phyloP scores from a whole-genome alignment of 202 grass and related monocot genomes.

The Tripidium arundinaceum region DNA sequence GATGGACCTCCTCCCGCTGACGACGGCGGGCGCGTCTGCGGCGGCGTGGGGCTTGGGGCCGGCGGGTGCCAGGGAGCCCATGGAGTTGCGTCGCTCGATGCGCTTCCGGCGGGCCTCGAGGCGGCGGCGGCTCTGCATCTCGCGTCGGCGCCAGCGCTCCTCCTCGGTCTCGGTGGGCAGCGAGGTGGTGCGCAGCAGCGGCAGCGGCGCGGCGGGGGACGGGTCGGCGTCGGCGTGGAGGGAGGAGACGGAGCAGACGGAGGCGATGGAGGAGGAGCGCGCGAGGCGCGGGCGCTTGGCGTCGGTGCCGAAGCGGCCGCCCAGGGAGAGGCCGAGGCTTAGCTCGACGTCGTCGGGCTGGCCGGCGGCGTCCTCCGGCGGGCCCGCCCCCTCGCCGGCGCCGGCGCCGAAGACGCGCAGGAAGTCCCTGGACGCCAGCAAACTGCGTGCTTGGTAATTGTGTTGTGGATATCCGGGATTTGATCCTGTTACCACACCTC shows the following conservation, averaged over 20 bases:
- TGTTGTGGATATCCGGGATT: not conserved
- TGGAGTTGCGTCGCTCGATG: slow-evolving; percentile 60
- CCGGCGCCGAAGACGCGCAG: not conserved
- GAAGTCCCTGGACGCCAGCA: not conserved
- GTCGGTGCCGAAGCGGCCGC: slow-evolving; percentile 58
- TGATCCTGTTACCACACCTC: not conserved
- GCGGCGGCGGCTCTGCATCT: slow-evolving; percentile 62
- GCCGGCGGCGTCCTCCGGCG: slow-evolving; percentile 3
- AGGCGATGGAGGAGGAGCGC: slow-evolving; percentile 73
- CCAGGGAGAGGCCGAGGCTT: slow-evolving; percentile 66
- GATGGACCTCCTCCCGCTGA: slow-evolving; percentile 29
- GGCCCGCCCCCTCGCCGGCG: not conserved
- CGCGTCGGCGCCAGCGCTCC: slow-evolving; percentile 61
- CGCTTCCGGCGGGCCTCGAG: slow-evolving; percentile 74
- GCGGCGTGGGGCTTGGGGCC: slow-evolving; percentile 21
- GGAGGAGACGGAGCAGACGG: slow-evolving; percentile 45
- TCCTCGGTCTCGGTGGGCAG: slow-evolving; percentile 79
- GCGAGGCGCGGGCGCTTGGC: slow-evolving; percentile 39
- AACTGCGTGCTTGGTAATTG: not conserved
- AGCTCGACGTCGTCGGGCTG: slow-evolving; percentile 70
- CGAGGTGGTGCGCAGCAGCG: slow-evolving; percentile 69
- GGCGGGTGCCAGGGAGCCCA: not conserved
- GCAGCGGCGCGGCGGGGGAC: slow-evolving; percentile 16
- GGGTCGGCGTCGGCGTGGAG: slow-evolving; percentile 15
- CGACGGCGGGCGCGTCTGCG: not conserved